Conservation (phyloP, 345 rosid species). For the Corymbia maculata region DNA sequence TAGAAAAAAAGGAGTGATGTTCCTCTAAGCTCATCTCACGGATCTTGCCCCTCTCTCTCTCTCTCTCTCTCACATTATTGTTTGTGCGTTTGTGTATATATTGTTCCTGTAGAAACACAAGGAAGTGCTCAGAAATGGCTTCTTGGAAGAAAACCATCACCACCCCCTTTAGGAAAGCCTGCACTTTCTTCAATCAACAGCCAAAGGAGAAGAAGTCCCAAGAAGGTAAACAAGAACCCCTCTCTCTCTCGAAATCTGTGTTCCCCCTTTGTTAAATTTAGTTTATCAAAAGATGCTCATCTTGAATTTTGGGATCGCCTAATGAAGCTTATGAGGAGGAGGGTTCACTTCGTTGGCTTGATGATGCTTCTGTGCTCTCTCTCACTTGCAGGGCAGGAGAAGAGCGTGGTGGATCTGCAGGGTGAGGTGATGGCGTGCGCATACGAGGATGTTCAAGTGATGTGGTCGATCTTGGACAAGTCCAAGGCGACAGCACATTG, state of each 20-base stretch:
- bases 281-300: not conserved
- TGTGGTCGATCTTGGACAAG: constrained; percentile 97
- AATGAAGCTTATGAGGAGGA: not conserved
- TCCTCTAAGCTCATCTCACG: constrained; percentile 47
- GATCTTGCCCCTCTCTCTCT: constrained; percentile 44
- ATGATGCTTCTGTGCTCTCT: not conserved
- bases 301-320: not conserved
- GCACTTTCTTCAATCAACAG: constrained; percentile 68
- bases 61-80: not conserved
- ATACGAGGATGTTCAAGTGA: constrained; percentile 85
- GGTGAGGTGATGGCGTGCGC: constrained; percentile 95
- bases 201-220: constrained; percentile 35
- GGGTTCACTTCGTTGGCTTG: not conserved
- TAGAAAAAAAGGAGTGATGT: constrained; percentile 10
- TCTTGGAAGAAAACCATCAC: constrained; percentile 86
- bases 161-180: constrained; percentile 79
- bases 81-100: not conserved
- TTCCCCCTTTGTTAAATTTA: not conserved
- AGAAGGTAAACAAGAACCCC: constrained; percentile 13
- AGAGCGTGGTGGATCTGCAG: constrained; percentile 54
- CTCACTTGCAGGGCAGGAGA: constrained; percentile 40
- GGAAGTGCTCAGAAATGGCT: constrained; percentile 25
- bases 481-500: constrained; percentile 45
- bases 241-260: not conserved
- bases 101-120: not conserved